Evolutionary conservation across 495 filamentous ascomycete species (phyloP).

Genomic region (Aspergillus bridgeri): DNA sequence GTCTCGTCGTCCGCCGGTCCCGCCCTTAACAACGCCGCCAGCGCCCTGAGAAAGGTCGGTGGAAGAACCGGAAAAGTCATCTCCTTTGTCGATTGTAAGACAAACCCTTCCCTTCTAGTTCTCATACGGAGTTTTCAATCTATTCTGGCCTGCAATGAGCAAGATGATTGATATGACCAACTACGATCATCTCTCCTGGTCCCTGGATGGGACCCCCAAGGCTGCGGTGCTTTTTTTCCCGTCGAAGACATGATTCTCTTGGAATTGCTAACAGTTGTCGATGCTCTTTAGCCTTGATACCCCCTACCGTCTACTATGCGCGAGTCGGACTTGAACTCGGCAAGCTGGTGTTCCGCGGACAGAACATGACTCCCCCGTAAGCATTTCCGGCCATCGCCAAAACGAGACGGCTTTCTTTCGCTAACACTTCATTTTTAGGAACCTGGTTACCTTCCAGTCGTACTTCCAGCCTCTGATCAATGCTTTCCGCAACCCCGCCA

Average conservation of each 20-base stretch:
- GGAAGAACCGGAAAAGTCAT: constrained; percentile 81
- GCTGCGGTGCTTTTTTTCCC: not conserved
- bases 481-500: constrained; percentile 61
- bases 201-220: constrained; percentile 23
- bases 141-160: not conserved
- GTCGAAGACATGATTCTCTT: not conserved
- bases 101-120: not conserved
- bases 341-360: constrained; percentile 81
- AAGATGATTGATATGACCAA: not conserved
- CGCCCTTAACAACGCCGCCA: constrained; percentile 60
- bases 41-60: constrained; percentile 71
- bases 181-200: constrained; percentile 6
- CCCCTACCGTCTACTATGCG: constrained; percentile 84
- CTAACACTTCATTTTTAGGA: constrained; percentile 38
- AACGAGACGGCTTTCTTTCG: not conserved
- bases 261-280: constrained; percentile 28
- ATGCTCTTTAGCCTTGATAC: constrained; percentile 66
- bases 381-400: constrained; percentile 28
- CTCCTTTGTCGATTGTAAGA: constrained; percentile 82
- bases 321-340: constrained; percentile 82
- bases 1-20: constrained; percentile 78
- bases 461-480: constrained; percentile 77
- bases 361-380: constrained; percentile 94
- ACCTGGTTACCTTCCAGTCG: constrained; percentile 74
- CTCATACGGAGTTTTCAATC: not conserved